A percentile compares a stretch with the other conserved stretches of the same genome.
Conservation (phyloP, 345 rosid species). For the Eucalyptus regnans region DNA sequence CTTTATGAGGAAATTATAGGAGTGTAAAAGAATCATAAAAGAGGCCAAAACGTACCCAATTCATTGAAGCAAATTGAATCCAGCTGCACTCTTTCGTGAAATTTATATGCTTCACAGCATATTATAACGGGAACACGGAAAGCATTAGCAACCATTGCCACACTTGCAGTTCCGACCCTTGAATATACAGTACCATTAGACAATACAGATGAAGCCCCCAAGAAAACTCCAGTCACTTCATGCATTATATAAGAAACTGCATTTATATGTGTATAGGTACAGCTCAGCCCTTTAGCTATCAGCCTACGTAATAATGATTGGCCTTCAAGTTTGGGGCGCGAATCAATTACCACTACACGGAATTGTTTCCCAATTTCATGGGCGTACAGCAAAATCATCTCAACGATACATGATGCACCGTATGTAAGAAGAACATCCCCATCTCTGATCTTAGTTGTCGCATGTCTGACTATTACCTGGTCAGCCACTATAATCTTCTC, state of each 20-base stretch:
- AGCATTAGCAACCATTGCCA: constrained; percentile 93
- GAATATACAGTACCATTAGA: constrained; percentile 95
- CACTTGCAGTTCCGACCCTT: constrained; percentile 87
- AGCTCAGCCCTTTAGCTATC: constrained; percentile 66
- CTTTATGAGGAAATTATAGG: not conserved
- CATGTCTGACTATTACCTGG: constrained; percentile 69
- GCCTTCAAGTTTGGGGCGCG: constrained; percentile 95
- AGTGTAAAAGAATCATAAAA: not conserved
- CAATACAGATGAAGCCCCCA: constrained; percentile 90
- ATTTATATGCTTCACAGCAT: constrained; percentile 94
- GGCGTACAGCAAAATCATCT: constrained; percentile 80
- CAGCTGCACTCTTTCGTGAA: constrained; percentile 90
- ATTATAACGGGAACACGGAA: constrained; percentile 77
- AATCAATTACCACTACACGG: constrained; percentile 86
- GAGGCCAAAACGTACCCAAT: constrained; percentile 46
- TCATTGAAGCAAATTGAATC: constrained; percentile 96
- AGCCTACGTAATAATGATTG: constrained; percentile 69
- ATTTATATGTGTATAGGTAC: constrained; percentile 89
- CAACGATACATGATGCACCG: constrained; percentile 78
- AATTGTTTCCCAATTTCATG: constrained; percentile 76
- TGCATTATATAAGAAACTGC: constrained; percentile 92
- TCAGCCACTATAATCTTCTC: constrained; percentile 79
- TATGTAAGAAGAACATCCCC: constrained; percentile 92
- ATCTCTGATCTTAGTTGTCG: constrained; percentile 76
- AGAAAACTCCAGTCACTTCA: constrained; percentile 82